A percentile compares a stretch with the other conserved stretches of the same genome.
phyloP scores from a whole-genome alignment of 495 filamentous ascomycete species.

The Chaetomium tenue region DNA sequence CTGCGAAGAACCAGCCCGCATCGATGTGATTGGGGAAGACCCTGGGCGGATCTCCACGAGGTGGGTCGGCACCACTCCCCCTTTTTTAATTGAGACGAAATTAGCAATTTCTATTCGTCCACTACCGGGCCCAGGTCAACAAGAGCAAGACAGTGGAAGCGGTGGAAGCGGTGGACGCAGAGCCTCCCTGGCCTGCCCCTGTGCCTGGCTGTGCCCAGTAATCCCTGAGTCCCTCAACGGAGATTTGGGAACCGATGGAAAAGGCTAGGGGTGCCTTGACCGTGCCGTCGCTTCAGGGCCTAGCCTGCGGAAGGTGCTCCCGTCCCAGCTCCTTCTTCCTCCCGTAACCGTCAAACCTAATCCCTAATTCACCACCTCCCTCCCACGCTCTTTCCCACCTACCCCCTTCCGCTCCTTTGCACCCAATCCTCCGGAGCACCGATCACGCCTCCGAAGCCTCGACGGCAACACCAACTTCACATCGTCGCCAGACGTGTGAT shows the following conservation, averaged over 20 bases:
- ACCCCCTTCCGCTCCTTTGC: constrained; percentile 28
- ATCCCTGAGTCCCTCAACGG: constrained; percentile 28
- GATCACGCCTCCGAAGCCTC: not conserved
- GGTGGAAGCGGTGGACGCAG: not conserved
- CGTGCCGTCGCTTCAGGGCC: constrained; percentile 22
- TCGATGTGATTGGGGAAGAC: constrained; percentile 15
- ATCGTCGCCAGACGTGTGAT: constrained; percentile 38
- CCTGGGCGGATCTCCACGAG: constrained; percentile 19
- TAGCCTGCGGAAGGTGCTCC: constrained; percentile 10
- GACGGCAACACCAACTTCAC: constrained; percentile 28
- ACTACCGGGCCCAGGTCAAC: constrained; percentile 14
- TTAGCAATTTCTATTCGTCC: constrained; percentile 41
- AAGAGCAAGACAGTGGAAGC: not conserved
- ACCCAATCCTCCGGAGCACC: constrained; percentile 16
- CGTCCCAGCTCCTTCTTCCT: constrained; percentile 6
- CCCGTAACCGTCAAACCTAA: constrained; percentile 25
- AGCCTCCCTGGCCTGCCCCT: constrained; percentile 20
- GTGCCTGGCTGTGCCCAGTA: constrained; percentile 23
- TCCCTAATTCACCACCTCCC: constrained; percentile 26
- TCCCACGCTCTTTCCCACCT: constrained; percentile 12
- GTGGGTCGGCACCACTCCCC: constrained; percentile 21
- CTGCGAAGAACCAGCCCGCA: constrained; percentile 12
- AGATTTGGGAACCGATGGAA: constrained; percentile 32
- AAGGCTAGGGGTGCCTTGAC: constrained; percentile 19
- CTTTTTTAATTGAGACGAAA: constrained; percentile 39